Evolutionary conservation across 129 eudicot genomes (phyloP).

Genomic region (Sambucus nigra): DNA sequence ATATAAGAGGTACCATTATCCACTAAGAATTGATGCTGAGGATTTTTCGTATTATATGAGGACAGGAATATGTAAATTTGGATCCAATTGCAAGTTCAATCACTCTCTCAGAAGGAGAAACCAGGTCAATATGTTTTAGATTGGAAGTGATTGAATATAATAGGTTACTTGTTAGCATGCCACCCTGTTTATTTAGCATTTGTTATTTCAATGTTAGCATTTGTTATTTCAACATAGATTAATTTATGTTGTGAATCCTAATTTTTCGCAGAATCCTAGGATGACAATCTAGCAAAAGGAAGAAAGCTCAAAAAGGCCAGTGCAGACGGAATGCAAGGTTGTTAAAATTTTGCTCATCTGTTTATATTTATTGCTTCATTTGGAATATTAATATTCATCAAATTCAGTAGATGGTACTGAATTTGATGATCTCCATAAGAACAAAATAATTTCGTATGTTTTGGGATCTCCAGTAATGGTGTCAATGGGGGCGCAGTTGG

Average conservation of each 20-base stretch:
- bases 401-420: too few relatives aligned
- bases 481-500: too few relatives aligned
- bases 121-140: slow-evolving; percentile 34
- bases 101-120: slow-evolving; percentile 56
- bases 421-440: too few relatives aligned
- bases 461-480: too few relatives aligned
- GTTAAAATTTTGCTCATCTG: neutral
- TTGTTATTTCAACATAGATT: neutral
- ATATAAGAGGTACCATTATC: slow-evolving; percentile 38
- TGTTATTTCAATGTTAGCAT: neutral
- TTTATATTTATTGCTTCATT: neutral
- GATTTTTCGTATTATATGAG: slow-evolving; percentile 73
- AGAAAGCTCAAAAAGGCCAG: slow-evolving; percentile 38
- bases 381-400: too few relatives aligned
- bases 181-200: slow-evolving; percentile 9
- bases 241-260: neutral
- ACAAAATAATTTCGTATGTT: too few relatives aligned
- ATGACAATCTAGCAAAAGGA: slow-evolving; percentile 31
- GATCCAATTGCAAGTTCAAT: slow-evolving; percentile 76
- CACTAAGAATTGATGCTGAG: slow-evolving; percentile 70
- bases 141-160: neutral
- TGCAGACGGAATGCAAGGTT: slow-evolving; percentile 87
- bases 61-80: slow-evolving; percentile 74
- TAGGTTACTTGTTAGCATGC: neutral
- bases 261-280: slow-evolving; percentile 29